Evolutionary conservation across 441 rosid genomes (phyloP).

Genomic region (Aleurites moluccanus): DNA sequence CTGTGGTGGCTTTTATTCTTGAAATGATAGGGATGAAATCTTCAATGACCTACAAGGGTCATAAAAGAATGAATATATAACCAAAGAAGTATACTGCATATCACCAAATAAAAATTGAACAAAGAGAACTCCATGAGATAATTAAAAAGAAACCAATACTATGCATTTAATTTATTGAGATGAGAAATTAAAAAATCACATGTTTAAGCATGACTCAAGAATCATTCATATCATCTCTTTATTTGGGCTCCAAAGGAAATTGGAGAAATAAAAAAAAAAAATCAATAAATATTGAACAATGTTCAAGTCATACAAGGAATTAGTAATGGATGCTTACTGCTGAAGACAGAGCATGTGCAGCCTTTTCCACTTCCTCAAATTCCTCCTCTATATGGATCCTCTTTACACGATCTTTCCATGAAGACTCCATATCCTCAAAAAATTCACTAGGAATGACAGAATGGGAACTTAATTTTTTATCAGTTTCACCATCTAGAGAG

Average conservation of each 20-base stretch:
- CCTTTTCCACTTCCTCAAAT: slow-evolving; percentile 57
- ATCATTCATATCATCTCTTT: background rate
- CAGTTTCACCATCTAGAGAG: slow-evolving; percentile 65
- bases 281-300: background rate
- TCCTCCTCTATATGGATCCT: slow-evolving; percentile 74
- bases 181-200: background rate
- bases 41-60: slow-evolving; percentile 59
- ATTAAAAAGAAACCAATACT: background rate
- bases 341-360: slow-evolving; percentile 68
- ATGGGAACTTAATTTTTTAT: slow-evolving; percentile 45
- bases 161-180: background rate
- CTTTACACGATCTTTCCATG: slow-evolving; percentile 88
- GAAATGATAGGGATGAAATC: slow-evolving; percentile 78
- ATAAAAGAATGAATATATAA: slow-evolving; percentile 15
- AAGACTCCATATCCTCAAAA: slow-evolving; percentile 88
- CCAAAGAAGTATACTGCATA: background rate
- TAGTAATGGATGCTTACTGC: slow-evolving; percentile 52
- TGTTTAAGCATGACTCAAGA: slow-evolving; percentile 3
- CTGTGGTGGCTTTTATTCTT: slow-evolving; percentile 74
- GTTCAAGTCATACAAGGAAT: slow-evolving; percentile 9
- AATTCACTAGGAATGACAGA: slow-evolving; percentile 69
- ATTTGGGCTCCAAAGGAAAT: background rate
- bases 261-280: background rate
- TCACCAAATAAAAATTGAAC: background rate
- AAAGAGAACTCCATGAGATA: background rate